These are phyloP conservation scores for Yamadazyma dushanensis DNA, from an alignment of 1,139 yeast genomes.

Conservation along the genomic window DNA sequence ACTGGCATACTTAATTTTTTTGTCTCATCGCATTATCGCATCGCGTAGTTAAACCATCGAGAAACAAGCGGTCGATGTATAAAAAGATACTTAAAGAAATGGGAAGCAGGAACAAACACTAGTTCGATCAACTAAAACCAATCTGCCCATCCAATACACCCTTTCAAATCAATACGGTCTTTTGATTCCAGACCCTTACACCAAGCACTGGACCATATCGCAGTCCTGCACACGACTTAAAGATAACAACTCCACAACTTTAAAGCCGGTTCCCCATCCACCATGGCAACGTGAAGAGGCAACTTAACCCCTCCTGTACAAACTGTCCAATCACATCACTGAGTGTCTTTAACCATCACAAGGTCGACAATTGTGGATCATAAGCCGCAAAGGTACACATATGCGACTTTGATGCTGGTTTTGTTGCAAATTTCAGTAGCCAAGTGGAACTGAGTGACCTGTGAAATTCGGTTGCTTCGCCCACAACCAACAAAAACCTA, in stretches of 20 bases:
- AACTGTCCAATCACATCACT: too few species aligned
- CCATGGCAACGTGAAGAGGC: too few species aligned
- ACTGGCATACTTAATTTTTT: conserved; percentile 6
- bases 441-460: conserved; percentile 7
- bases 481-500: too few species aligned
- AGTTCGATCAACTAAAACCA: too few species aligned
- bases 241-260: conserved; percentile 1
- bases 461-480: background rate
- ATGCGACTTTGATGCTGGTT: too few species aligned
- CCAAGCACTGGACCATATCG: background rate
- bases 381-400: too few species aligned
- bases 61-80: background rate
- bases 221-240: background rate
- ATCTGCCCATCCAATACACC: too few species aligned
- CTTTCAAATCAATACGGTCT: too few species aligned
- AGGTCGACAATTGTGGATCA: too few species aligned
- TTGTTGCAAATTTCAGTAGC: conserved; percentile 2
- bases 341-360: too few species aligned
- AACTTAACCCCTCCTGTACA: too few species aligned
- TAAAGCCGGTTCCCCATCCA: too few species aligned
- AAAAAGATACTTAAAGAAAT: background rate
- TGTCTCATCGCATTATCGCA: conserved; percentile 6
- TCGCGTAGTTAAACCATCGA: background rate
- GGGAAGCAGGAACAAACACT: background rate
- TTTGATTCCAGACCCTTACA: conserved; percentile 1